phyloP scores from a whole-genome alignment of 2,329 filamentous ascomycete species.

The Nothopassalora personata region DNA sequence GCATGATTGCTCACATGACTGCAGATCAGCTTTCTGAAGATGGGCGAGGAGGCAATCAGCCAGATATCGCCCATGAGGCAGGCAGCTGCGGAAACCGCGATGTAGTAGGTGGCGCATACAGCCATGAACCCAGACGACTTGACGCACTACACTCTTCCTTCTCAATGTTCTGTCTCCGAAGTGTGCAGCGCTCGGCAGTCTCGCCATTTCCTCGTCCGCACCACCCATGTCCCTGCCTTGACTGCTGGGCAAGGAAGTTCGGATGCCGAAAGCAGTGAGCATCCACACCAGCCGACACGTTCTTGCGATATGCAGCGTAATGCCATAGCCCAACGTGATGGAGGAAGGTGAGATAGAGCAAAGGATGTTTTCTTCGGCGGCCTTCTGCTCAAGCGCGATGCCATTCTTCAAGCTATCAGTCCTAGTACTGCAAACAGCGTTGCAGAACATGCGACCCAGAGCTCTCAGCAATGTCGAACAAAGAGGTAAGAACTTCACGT shows the following conservation, averaged over 20 bases:
- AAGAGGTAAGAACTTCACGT: conserved; percentile 21
- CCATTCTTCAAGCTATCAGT: background rate
- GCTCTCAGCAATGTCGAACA: conserved; percentile 23
- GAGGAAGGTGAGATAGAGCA: background rate
- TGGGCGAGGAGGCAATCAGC: conserved; percentile 23
- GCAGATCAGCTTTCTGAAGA: conserved; percentile 30
- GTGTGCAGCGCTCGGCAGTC: background rate
- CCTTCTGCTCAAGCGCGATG: background rate
- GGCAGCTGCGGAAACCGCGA: background rate
- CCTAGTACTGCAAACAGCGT: background rate
- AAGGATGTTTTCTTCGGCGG: background rate
- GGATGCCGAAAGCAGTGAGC: background rate
- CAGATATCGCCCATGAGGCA: conserved; percentile 13
- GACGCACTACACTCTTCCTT: background rate
- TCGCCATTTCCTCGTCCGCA: background rate
- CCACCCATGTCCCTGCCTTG: background rate
- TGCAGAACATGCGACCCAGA: background rate
- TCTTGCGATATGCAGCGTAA: background rate
- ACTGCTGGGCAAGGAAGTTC: background rate
- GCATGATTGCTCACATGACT: conserved; percentile 1
- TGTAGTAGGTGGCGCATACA: background rate
- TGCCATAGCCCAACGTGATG: background rate
- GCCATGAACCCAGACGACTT: background rate
- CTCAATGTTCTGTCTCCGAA: background rate
- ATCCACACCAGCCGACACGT: background rate